Evolutionary conservation across 176 grass and related monocot species (phyloP).

Genomic region (Ampelocalamus luodianensis): DNA sequence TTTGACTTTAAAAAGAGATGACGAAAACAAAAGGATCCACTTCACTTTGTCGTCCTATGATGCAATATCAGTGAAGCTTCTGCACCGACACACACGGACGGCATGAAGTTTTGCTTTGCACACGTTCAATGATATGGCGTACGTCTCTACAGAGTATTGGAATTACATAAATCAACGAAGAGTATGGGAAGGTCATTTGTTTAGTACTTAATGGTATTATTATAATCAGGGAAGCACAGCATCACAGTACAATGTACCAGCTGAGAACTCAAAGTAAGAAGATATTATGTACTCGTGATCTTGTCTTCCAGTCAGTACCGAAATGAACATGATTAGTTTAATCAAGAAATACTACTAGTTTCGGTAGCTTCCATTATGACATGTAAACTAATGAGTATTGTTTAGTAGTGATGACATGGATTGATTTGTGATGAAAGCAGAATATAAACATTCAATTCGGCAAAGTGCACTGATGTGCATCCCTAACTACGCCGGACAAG

Average conservation of each 20-base stretch:
- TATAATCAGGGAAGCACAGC: too few relatives aligned
- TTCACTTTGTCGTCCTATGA: slow-evolving; percentile 23
- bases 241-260: too few relatives aligned
- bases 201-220: background rate
- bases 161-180: too few relatives aligned
- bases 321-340: background rate
- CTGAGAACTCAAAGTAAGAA: too few relatives aligned
- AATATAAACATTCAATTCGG: background rate
- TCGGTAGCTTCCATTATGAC: background rate
- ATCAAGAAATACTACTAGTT: background rate
- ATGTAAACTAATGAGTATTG: background rate
- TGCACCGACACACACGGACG: too few relatives aligned
- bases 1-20: background rate
- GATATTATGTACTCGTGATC: background rate
- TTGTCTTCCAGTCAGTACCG: background rate
- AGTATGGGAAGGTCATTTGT: too few relatives aligned
- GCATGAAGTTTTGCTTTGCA: too few relatives aligned
- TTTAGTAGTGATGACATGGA: background rate
- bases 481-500: background rate
- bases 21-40: background rate
- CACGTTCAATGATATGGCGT: too few relatives aligned
- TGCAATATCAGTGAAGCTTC: background rate
- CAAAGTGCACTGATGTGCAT: background rate
- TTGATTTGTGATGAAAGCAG: background rate
- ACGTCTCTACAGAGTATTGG: too few relatives aligned